Conservation (phyloP, 1,284 basidiomycete genomes). For the Austroboletus novae-zelandiae region DNA sequence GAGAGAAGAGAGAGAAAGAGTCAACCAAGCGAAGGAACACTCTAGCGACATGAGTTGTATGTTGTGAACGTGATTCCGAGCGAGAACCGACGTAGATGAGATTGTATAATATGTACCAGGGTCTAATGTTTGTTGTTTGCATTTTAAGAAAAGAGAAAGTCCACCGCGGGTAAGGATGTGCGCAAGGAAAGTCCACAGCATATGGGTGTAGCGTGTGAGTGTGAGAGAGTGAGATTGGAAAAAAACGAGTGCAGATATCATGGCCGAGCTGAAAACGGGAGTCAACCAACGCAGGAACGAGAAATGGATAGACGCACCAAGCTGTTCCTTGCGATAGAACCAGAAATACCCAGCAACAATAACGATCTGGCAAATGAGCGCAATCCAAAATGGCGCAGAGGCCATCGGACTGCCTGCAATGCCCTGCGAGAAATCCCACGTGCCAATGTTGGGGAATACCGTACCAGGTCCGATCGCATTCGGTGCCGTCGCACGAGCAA, state of each 20-base stretch:
- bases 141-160: too few relatives aligned
- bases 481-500: constrained; percentile 83
- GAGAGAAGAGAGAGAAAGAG: too few relatives aligned
- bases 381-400: constrained; percentile 84
- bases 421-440: constrained; percentile 79
- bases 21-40: too few relatives aligned
- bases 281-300: background rate
- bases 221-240: too few relatives aligned
- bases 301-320: constrained; percentile 45
- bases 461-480: constrained; percentile 80
- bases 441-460: constrained; percentile 90
- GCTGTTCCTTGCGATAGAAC: constrained; percentile 90
- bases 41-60: too few relatives aligned
- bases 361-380: constrained; percentile 73
- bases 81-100: too few relatives aligned
- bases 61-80: too few relatives aligned
- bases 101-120: too few relatives aligned
- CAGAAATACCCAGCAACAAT: constrained; percentile 93
- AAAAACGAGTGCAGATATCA: constrained; percentile 17
- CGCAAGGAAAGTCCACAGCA: too few relatives aligned
- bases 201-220: too few relatives aligned
- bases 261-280: constrained; percentile 36
- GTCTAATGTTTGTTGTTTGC: too few relatives aligned
- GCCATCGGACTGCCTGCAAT: constrained; percentile 75
- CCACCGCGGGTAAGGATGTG: too few relatives aligned